Conservation (phyloP, 306 rosid species). For the Castanea crenata region DNA sequence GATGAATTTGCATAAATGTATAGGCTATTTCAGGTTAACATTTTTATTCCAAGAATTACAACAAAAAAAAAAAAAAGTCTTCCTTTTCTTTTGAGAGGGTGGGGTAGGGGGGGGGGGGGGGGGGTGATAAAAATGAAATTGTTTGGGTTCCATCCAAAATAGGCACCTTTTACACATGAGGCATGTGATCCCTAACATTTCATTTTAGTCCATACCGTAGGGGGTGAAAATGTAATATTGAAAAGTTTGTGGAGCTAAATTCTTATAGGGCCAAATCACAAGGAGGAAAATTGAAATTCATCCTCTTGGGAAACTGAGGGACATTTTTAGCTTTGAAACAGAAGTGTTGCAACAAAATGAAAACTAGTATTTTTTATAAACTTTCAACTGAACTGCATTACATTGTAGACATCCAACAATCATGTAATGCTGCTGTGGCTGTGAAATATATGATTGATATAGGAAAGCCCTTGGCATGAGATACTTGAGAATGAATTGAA, state of each 20-base stretch:
- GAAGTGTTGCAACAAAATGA: not conserved
- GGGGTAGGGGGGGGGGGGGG: too few species aligned
- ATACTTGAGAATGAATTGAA: not conserved
- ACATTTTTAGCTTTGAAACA: not conserved
- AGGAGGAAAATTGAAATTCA: too few species aligned
- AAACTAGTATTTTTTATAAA: not conserved
- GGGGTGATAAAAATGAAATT: too few species aligned
- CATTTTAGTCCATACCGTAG: too few species aligned
- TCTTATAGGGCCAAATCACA: too few species aligned
- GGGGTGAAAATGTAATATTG: too few species aligned
- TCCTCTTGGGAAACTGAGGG: too few species aligned
- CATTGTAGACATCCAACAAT: not conserved
- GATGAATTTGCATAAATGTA: not conserved
- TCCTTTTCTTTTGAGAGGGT: too few species aligned
- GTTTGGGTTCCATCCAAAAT: too few species aligned
- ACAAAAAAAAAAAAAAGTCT: not conserved
- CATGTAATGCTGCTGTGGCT: not conserved
- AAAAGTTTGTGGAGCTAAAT: too few species aligned
- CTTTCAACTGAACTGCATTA: not conserved
- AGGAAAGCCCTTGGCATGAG: not conserved
- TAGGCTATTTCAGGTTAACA: not conserved
- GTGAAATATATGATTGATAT: not conserved
- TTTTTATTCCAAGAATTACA: not conserved
- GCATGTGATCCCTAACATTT: too few species aligned
- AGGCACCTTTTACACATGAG: too few species aligned